These are phyloP conservation scores for Colletotrichum tropicale DNA, from an alignment of 2,329 filamentous ascomycete genomes.

Conservation along the genomic window DNA sequence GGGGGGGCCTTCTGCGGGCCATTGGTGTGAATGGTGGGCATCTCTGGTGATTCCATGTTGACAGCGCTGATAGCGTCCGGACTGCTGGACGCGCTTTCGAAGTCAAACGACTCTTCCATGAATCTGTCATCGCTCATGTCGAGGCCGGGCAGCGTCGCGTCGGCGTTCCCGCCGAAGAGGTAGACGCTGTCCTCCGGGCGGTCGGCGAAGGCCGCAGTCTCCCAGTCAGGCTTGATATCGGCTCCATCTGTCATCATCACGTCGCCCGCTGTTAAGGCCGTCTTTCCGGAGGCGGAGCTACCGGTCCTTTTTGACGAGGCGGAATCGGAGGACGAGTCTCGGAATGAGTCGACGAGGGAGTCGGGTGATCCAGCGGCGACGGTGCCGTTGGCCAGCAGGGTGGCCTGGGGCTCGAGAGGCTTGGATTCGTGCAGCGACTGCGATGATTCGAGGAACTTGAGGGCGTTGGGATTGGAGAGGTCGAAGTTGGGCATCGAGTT, in stretches of 20 bases:
- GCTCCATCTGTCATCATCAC: constrained; percentile 46
- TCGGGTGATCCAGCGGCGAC: constrained; percentile 43
- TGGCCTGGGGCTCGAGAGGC: constrained; percentile 15
- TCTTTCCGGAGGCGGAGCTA: constrained; percentile 51
- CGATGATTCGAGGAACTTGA: constrained; percentile 34
- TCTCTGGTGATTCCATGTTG: constrained; percentile 47
- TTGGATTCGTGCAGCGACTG: constrained; percentile 16
- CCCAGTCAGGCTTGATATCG: constrained; percentile 49
- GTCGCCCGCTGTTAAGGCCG: constrained; percentile 44
- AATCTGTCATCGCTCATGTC: constrained; percentile 43
- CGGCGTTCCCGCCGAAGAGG: constrained; percentile 33
- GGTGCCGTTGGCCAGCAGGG: constrained; percentile 24
- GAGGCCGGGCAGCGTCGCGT: constrained; percentile 32
- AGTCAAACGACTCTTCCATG: constrained; percentile 59
- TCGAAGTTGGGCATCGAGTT: constrained; percentile 33
- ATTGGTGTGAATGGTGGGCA: constrained; percentile 43
- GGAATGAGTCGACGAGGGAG: constrained; percentile 46
- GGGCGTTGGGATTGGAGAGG: constrained; percentile 40
- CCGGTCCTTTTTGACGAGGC: constrained; percentile 53
- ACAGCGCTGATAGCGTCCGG: constrained; percentile 42
- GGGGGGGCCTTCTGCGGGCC: constrained; percentile 27
- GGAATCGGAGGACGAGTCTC: constrained; percentile 58
- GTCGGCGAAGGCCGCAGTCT: constrained; percentile 34
- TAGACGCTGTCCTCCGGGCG: constrained; percentile 40
- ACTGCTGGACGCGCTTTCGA: constrained; percentile 63